Evolutionary conservation across 768 basidiomycete genomes (phyloP).

Genomic region (Phaffia tasmanica): DNA sequence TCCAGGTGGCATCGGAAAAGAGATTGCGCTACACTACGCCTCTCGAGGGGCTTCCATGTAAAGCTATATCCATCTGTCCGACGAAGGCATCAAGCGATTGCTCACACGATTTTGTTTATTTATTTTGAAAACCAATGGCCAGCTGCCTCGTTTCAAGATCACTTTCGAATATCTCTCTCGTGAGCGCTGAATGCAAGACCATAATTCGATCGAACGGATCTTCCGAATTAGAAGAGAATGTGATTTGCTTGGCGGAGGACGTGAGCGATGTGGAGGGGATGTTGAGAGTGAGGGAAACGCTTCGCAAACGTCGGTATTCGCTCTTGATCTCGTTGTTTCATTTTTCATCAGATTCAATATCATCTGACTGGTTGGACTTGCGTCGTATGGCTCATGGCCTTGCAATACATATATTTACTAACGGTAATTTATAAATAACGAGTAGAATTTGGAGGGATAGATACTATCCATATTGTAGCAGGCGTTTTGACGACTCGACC

Average conservation of each 20-base stretch:
- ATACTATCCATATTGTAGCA: slow-evolving; percentile 69
- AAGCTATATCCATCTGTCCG: slow-evolving; percentile 6
- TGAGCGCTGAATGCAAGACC: slow-evolving; percentile 50
- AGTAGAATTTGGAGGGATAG: slow-evolving; percentile 46
- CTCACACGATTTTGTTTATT: neutral
- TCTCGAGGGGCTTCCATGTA: slow-evolving; percentile 52
- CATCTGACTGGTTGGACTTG: neutral
- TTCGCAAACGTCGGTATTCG: slow-evolving; percentile 49
- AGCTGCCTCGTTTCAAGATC: slow-evolving; percentile 59
- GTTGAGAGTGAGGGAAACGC: slow-evolving; percentile 46
- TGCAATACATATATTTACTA: neutral
- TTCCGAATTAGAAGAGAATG: slow-evolving; percentile 20
- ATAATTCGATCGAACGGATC: slow-evolving; percentile 24
- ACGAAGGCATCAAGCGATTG: neutral
- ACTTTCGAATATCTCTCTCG: slow-evolving; percentile 45
- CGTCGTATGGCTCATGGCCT: neutral
- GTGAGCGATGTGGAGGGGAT: slow-evolving; percentile 58
- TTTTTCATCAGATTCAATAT: neutral
- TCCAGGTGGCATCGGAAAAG: slow-evolving; percentile 55
- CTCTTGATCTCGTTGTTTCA: neutral
- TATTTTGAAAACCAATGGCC: neutral
- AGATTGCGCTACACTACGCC: slow-evolving; percentile 60
- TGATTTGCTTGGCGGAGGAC: slow-evolving; percentile 44
- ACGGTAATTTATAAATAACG: neutral
- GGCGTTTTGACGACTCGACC: slow-evolving; percentile 75